Conservation (phyloP, 2,329 filamentous ascomycete species). For the Penicillium corylophilum region DNA sequence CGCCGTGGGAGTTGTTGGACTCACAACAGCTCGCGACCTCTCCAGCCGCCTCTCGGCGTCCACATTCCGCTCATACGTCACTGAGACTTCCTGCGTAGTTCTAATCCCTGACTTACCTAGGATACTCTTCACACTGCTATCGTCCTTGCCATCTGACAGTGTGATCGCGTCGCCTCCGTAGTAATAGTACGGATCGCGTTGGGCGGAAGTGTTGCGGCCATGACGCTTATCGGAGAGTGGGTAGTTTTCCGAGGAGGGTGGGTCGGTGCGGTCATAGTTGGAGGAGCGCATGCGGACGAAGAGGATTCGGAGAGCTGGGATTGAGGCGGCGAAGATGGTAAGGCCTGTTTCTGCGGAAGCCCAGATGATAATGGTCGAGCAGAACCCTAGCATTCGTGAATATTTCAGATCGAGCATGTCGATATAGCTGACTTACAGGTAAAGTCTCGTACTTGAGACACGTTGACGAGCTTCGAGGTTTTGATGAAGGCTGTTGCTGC, state of each 20-base stretch:
- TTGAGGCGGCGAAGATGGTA: constrained; percentile 30
- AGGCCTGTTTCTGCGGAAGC: constrained; percentile 26
- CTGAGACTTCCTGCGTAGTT: neutral
- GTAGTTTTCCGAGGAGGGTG: neutral
- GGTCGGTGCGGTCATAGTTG: neutral
- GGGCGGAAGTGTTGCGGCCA: neutral
- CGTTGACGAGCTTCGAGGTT: constrained; percentile 23
- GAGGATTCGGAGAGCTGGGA: constrained; percentile 29
- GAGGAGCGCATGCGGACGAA: constrained; percentile 18
- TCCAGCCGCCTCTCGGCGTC: neutral
- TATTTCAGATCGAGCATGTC: too few species aligned
- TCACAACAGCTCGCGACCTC: neutral
- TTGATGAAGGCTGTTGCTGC: constrained; percentile 25
- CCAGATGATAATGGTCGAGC: constrained; percentile 25
- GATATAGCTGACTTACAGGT: constrained; percentile 10
- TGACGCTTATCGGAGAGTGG: neutral
- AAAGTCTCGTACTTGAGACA: constrained; percentile 22
- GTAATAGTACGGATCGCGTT: neutral
- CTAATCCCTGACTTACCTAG: neutral
- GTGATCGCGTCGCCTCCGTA: neutral
- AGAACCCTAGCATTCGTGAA: neutral
- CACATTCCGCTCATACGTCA: neutral
- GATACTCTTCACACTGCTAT: constrained; percentile 6
- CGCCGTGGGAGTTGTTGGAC: neutral
- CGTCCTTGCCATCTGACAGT: neutral